These are phyloP conservation scores for Mycena alexandri DNA, from an alignment of 768 basidiomycete genomes.

Conservation along the genomic window DNA sequence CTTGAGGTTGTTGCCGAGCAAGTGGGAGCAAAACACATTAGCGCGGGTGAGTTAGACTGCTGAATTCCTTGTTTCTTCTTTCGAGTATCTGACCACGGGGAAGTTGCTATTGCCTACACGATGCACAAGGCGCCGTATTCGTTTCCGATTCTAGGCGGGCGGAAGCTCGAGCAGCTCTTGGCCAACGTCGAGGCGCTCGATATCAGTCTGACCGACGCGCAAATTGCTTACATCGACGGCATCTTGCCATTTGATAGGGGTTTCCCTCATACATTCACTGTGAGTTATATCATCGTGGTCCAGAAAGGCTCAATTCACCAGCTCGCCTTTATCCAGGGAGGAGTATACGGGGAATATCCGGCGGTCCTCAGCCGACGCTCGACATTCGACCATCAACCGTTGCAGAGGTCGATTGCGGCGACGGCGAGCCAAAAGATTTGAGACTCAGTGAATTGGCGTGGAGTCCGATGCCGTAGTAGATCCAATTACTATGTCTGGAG, in stretches of 20 bases:
- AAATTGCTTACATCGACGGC: conserved; percentile 52
- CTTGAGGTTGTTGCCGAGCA: conserved; percentile 2
- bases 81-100: conserved; percentile 30
- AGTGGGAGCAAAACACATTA: conserved; percentile 6
- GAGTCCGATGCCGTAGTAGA: too few species aligned
- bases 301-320: too few species aligned
- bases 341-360: not conserved
- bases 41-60: conserved; percentile 29
- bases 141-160: conserved; percentile 52
- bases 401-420: not conserved
- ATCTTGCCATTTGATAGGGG: conserved; percentile 52
- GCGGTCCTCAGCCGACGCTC: not conserved
- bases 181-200: conserved; percentile 5
- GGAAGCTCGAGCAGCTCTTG: not conserved
- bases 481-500: too few species aligned
- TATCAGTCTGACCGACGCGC: conserved; percentile 46
- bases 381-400: not conserved
- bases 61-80: too few species aligned
- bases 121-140: conserved; percentile 59
- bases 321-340: not conserved
- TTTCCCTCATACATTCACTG: conserved; percentile 38
- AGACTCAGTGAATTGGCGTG: too few species aligned
- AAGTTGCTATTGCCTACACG: conserved; percentile 37
- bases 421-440: too few species aligned
- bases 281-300: too few species aligned